Conservation (phyloP, 768 basidiomycete genomes). For the Mycena epipterygia region DNA sequence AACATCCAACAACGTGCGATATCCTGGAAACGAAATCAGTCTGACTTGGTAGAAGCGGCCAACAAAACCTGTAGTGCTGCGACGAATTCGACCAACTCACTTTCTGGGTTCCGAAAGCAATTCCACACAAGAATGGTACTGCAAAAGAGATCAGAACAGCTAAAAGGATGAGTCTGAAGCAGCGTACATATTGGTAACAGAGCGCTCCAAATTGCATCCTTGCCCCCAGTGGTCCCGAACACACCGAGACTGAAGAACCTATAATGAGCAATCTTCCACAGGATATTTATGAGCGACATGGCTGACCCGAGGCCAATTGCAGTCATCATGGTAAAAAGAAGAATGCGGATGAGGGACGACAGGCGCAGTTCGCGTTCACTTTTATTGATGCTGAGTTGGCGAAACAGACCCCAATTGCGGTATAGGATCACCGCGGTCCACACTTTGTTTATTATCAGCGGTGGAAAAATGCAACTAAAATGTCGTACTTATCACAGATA, state of each 20-base stretch:
- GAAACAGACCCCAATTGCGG: conserved; percentile 25
- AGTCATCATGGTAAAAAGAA: conserved; percentile 23
- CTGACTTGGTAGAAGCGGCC: too few species aligned
- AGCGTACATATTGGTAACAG: conserved; percentile 5
- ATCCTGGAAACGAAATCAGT: conserved; percentile 1
- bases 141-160: not conserved
- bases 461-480: too few species aligned
- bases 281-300: not conserved
- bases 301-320: conserved; percentile 5
- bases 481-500: conserved; percentile 6
- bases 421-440: conserved; percentile 22
- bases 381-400: not conserved
- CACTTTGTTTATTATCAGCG: not conserved
- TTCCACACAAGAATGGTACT: conserved; percentile 17
- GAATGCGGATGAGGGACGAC: conserved; percentile 17
- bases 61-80: too few species aligned
- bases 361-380: conserved; percentile 12
- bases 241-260: not conserved
- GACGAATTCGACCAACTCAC: not conserved
- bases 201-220: conserved; percentile 1
- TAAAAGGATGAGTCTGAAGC: not conserved
- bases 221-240: not conserved
- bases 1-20: conserved; percentile 18
- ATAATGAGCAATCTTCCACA: not conserved
- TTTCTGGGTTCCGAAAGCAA: conserved; percentile 16